Conservation (phyloP, 192 early-diverging fungal genomes). For the Umbelopsis isabellina region DNA sequence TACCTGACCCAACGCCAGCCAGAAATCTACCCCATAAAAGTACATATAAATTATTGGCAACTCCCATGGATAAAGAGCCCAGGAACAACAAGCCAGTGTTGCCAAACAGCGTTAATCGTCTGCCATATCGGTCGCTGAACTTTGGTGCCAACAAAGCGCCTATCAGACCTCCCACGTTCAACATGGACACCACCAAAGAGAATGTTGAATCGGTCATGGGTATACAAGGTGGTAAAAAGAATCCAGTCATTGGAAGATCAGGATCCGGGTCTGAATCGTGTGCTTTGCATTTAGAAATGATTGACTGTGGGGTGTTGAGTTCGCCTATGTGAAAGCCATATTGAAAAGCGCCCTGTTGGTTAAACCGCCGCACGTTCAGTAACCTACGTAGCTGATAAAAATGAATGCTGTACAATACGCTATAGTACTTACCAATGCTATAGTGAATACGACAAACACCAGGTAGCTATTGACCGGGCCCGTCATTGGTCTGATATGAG, state of each 20-base stretch:
- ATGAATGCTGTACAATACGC: not conserved
- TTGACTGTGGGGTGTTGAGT: conserved; percentile 57
- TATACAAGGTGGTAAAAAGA: conserved; percentile 63
- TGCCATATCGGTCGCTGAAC: conserved; percentile 69
- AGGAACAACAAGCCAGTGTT: conserved; percentile 68
- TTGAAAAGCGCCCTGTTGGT: conserved; percentile 51
- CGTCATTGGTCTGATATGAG: not conserved
- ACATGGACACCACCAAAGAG: conserved; percentile 61
- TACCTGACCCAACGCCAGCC: conserved; percentile 77
- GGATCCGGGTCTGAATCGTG: not conserved
- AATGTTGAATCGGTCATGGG: conserved; percentile 66
- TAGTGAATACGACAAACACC: conserved; percentile 44
- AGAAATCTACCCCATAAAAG: conserved; percentile 72
- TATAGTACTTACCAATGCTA: conserved; percentile 36
- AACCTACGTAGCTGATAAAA: conserved; percentile 10
- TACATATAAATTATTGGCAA: conserved; percentile 51
- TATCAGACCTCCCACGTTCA: conserved; percentile 73
- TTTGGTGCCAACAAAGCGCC: conserved; percentile 72
- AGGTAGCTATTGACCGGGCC: conserved; percentile 31
- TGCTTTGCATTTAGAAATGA: conserved; percentile 50
- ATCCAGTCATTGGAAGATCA: not conserved
- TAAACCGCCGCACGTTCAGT: not conserved
- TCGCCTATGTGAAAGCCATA: conserved; percentile 66
- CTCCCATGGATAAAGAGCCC: conserved; percentile 65
- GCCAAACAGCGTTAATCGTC: conserved; percentile 64